A percentile compares a stretch with the other conserved stretches of the same genome.
These are phyloP conservation scores for Lactifluus volemus DNA, from an alignment of 768 basidiomycete genomes.

Conservation along the genomic window DNA sequence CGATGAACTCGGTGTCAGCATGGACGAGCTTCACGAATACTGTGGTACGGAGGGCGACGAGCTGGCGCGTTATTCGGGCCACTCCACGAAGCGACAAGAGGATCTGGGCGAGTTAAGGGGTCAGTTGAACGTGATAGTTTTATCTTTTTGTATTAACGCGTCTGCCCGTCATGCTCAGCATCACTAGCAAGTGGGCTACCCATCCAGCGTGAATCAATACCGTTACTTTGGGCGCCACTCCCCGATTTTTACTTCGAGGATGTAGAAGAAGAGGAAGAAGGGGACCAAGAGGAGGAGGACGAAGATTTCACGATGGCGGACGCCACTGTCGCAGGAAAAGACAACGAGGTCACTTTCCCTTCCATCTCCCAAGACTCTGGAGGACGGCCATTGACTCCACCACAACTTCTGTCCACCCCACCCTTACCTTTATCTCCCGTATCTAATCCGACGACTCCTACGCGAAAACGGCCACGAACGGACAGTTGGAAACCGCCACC, in stretches of 20 bases:
- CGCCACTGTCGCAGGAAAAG: constrained; percentile 7
- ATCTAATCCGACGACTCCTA: constrained; percentile 50
- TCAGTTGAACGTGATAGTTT: constrained; percentile 32
- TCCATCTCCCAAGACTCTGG: constrained; percentile 9
- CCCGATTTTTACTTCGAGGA: constrained; percentile 23
- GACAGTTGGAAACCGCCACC: constrained; percentile 52
- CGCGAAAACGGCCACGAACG: constrained; percentile 49
- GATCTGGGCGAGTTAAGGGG: constrained; percentile 68
- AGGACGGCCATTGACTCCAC: constrained; percentile 15
- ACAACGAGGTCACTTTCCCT: constrained; percentile 10
- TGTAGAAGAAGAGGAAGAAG: constrained; percentile 28
- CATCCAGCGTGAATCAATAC: constrained; percentile 47
- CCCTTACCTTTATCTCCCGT: constrained; percentile 46
- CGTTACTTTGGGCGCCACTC: constrained; percentile 35
- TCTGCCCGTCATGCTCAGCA: constrained; percentile 34
- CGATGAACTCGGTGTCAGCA: constrained; percentile 62
- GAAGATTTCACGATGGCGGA: constrained; percentile 17
- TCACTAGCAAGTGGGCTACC: constrained; percentile 50
- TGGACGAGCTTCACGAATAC: constrained; percentile 66
- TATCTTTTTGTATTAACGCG: constrained; percentile 22
- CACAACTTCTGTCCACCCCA: constrained; percentile 29
- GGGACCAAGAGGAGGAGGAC: constrained; percentile 22
- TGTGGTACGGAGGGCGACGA: constrained; percentile 59
- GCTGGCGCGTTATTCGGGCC: constrained; percentile 55
- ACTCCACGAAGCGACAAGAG: constrained; percentile 56